phyloP scores from a whole-genome alignment of 1,284 basidiomycete species.

The Trichosporon sp. region DNA sequence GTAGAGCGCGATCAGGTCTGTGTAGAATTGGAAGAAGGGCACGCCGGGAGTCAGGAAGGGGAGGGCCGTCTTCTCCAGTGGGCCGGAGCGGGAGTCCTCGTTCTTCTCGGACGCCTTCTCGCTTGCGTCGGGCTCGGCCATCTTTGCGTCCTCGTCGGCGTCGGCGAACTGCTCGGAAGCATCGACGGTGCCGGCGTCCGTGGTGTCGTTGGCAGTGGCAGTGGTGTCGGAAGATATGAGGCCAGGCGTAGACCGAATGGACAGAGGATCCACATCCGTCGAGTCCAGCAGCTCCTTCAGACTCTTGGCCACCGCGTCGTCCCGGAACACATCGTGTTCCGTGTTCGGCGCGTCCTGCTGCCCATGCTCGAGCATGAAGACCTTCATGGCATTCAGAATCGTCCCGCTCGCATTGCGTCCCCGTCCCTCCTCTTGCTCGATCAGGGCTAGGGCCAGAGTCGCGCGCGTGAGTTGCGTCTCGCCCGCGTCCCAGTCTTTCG shows the following conservation, averaged over 20 bases:
- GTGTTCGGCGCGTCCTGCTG: constrained; percentile 57
- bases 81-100: constrained; percentile 20
- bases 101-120: constrained; percentile 35
- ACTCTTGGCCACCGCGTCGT: constrained; percentile 61
- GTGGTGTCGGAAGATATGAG: background rate
- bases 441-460: constrained; percentile 63
- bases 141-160: no score
- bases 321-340: constrained; percentile 59
- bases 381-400: constrained; percentile 81
- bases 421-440: background rate
- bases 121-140: no score
- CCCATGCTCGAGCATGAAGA: constrained; percentile 89
- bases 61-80: constrained; percentile 65
- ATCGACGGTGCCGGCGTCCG: constrained; percentile 30
- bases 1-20: constrained; percentile 85
- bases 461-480: constrained; percentile 77
- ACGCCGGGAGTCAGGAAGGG: constrained; percentile 66
- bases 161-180: no score
- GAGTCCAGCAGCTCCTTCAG: constrained; percentile 64
- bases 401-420: constrained; percentile 36
- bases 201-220: background rate
- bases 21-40: constrained; percentile 93
- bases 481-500: constrained; percentile 73
- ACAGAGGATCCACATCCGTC: constrained; percentile 29
- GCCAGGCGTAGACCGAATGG: background rate